Conservation (phyloP, 2,329 filamentous ascomycete species). For the Cladorrhinum sp. region DNA sequence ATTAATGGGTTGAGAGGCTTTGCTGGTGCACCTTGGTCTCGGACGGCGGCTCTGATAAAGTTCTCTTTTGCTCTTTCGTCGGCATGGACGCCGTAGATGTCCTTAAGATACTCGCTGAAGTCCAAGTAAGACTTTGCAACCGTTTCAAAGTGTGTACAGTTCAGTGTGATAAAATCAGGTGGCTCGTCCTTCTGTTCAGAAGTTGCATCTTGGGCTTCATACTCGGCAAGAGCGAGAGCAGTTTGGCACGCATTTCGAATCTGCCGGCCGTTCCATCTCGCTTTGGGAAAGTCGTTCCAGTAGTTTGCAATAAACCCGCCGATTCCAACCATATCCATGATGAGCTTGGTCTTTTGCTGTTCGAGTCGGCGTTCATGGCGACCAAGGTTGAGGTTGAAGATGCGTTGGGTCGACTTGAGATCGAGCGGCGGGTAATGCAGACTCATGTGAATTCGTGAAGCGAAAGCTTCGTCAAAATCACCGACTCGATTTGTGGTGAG, state of each 20-base stretch:
- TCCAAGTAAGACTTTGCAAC: not conserved
- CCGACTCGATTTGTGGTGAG: constrained; percentile 32
- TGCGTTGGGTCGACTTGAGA: constrained; percentile 28
- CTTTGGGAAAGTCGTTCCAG: constrained; percentile 8
- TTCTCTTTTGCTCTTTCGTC: not conserved
- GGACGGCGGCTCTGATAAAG: not conserved
- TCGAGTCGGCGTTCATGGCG: too few species aligned
- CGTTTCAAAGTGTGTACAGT: not conserved
- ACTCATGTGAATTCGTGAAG: constrained; percentile 18
- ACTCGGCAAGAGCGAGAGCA: constrained; percentile 11
- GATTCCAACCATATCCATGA: too few species aligned
- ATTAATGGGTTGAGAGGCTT: too few species aligned
- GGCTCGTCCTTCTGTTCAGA: too few species aligned
- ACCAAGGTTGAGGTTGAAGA: too few species aligned
- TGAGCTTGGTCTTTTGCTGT: too few species aligned
- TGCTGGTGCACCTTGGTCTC: too few species aligned
- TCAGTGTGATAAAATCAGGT: not conserved
- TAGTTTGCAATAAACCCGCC: too few species aligned
- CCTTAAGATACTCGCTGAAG: not conserved
- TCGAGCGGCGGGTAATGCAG: constrained; percentile 24
- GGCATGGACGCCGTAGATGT: not conserved
- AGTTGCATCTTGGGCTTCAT: not conserved
- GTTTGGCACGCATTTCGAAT: constrained; percentile 6
- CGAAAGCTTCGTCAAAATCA: constrained; percentile 37
- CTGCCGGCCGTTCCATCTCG: not conserved